Percentiles rank a stretch among this genome's conserved stretches.
Evolutionary conservation across 208 protist genomes (phyloP).

Genomic region (Balamuthia mandrillaris): DNA sequence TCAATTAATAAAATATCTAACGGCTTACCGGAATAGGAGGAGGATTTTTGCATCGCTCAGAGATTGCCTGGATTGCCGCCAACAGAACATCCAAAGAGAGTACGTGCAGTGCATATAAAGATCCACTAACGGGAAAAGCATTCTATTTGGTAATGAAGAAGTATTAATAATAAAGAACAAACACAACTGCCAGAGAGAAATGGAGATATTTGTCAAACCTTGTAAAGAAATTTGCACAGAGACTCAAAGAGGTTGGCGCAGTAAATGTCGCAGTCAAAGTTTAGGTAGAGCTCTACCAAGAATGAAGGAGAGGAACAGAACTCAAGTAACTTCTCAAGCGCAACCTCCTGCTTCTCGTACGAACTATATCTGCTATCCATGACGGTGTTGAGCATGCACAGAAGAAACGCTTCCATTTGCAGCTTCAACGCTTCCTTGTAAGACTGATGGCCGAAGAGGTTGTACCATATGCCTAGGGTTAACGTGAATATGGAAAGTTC

Average conservation of each 20-base stretch:
- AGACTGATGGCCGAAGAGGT: slow-evolving; percentile 12
- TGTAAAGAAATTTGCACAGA: slow-evolving; percentile 68
- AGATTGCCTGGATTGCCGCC: slow-evolving; percentile 22
- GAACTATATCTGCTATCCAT: background rate
- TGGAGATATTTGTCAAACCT: too few relatives aligned
- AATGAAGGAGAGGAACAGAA: slow-evolving; percentile 58
- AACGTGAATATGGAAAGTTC: slow-evolving; percentile 11
- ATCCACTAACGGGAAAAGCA: slow-evolving; percentile 32
- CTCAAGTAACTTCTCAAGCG: slow-evolving; percentile 56
- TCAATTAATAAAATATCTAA: too few relatives aligned
- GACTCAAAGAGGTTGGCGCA: slow-evolving; percentile 65
- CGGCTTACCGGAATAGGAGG: too few relatives aligned
- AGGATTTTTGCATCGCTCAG: slow-evolving; percentile 32
- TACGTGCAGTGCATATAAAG: slow-evolving; percentile 43
- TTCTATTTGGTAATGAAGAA: too few relatives aligned
- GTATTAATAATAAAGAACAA: background rate
- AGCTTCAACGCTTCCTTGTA: slow-evolving; percentile 38
- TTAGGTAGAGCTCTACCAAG: slow-evolving; percentile 67
- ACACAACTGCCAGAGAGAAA: slow-evolving; percentile 26
- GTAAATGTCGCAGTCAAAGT: slow-evolving; percentile 72
- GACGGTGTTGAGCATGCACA: slow-evolving; percentile 21
- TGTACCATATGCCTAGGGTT: background rate
- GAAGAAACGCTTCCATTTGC: slow-evolving; percentile 59
- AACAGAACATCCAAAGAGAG: slow-evolving; percentile 51
- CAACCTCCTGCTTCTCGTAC: slow-evolving; percentile 52